Conservation (phyloP, 2,329 filamentous ascomycete genomes). For the Aspergillus hortae region DNA sequence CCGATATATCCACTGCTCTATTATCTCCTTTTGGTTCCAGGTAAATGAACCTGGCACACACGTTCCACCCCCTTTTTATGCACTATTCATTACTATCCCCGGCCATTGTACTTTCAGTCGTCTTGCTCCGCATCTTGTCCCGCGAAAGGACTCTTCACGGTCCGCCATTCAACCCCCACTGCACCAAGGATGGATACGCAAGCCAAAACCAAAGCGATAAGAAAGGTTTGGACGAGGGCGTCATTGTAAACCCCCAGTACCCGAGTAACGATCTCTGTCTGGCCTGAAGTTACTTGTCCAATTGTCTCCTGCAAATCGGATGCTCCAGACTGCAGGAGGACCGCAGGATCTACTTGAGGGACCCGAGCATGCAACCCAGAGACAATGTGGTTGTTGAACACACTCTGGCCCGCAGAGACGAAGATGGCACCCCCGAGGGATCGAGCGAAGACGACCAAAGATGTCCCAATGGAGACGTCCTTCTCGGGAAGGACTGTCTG, state of each 20-base stretch:
- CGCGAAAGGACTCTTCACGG: neutral
- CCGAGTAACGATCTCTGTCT: neutral
- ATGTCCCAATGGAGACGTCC: constrained; percentile 31
- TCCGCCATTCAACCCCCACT: constrained; percentile 1
- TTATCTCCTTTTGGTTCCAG: too few species aligned
- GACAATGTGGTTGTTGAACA: constrained; percentile 49
- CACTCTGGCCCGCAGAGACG: constrained; percentile 48
- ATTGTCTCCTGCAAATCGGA: constrained; percentile 8
- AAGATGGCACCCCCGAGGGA: constrained; percentile 42
- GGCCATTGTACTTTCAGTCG: neutral
- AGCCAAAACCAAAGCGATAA: neutral
- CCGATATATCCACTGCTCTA: neutral
- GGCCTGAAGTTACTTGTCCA: neutral
- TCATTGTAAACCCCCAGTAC: constrained; percentile 1
- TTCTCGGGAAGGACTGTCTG: constrained; percentile 30
- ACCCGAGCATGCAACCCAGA: constrained; percentile 17
- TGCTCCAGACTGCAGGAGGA: constrained; percentile 23
- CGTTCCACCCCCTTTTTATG: too few species aligned
- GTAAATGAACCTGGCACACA: too few species aligned
- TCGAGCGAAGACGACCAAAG: constrained; percentile 31
- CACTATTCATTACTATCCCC: too few species aligned
- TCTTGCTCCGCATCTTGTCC: too few species aligned
- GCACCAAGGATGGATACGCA: neutral
- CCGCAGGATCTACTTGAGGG: constrained; percentile 17
- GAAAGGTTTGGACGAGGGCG: neutral